These are phyloP conservation scores for Eucalyptus virginea DNA, from an alignment of 345 rosid species.

Conservation along the genomic window DNA sequence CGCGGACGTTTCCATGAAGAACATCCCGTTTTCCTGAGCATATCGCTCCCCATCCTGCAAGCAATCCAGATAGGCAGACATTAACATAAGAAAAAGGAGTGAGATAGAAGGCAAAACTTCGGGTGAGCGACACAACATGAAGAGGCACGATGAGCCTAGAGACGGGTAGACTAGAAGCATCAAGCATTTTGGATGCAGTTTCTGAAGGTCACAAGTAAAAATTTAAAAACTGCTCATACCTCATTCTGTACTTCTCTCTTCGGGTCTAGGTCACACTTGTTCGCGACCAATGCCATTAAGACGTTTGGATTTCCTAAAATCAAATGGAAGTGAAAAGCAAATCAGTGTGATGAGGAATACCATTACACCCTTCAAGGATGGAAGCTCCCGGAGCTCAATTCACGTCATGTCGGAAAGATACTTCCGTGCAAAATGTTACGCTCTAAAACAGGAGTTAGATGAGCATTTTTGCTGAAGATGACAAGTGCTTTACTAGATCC, in stretches of 20 bases:
- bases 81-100: neutral
- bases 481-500: neutral
- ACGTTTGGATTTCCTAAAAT: slow-evolving; percentile 40
- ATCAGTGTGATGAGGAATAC: neutral
- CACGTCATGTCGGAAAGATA: neutral
- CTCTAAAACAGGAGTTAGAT: neutral
- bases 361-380: neutral
- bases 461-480: neutral
- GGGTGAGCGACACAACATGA: neutral
- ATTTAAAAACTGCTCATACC: slow-evolving; percentile 5
- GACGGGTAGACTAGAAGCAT: neutral
- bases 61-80: neutral
- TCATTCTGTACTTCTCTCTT: slow-evolving; percentile 38
- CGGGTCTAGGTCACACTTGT: slow-evolving; percentile 45
- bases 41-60: slow-evolving; percentile 52
- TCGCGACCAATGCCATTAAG: slow-evolving; percentile 53
- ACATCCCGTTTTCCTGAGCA: slow-evolving; percentile 51
- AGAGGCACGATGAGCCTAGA: neutral
- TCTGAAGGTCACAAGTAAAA: neutral
- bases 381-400: neutral
- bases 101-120: neutral
- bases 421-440: neutral
- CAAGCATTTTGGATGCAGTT: neutral
- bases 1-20: slow-evolving; percentile 61
- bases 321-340: neutral